Conservation (phyloP, 441 rosid genomes). For the Dalechampia spathulata region DNA sequence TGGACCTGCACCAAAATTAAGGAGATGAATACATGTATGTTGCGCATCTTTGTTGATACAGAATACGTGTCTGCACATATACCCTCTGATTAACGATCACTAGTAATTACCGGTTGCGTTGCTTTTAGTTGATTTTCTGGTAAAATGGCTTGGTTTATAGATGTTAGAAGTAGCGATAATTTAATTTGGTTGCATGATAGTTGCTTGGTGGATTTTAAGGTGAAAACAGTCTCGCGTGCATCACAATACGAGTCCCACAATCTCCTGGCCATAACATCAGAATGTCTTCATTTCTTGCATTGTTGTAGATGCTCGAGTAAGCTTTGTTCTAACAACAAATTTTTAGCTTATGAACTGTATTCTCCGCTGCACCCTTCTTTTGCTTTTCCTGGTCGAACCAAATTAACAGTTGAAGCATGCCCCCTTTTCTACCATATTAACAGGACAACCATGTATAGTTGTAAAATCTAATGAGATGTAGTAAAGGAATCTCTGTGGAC, state of each 20-base stretch:
- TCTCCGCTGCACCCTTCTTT: slow-evolving; percentile 16
- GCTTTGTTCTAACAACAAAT: slow-evolving; percentile 22
- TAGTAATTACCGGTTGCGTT: too few species aligned
- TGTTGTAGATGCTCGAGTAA: slow-evolving; percentile 21
- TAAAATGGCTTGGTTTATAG: too few species aligned
- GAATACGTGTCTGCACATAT: too few species aligned
- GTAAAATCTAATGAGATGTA: slow-evolving; percentile 31
- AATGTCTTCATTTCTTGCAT: slow-evolving; percentile 28
- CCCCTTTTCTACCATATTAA: slow-evolving; percentile 24
- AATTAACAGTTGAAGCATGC: slow-evolving; percentile 25
- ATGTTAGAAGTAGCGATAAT: too few species aligned
- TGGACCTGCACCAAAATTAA: too few species aligned
- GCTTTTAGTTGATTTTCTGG: too few species aligned
- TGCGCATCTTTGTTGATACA: too few species aligned
- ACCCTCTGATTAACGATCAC: too few species aligned
- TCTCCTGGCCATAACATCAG: slow-evolving; percentile 33
- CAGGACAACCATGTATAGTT: slow-evolving; percentile 40
- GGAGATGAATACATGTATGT: too few species aligned
- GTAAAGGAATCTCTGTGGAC: slow-evolving; percentile 32
- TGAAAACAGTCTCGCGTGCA: too few species aligned
- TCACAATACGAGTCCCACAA: slow-evolving; percentile 23
- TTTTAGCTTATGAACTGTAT: slow-evolving; percentile 19
- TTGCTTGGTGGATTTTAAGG: too few species aligned
- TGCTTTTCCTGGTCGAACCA: slow-evolving; percentile 36
- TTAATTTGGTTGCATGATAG: too few species aligned